A percentile compares a stretch with the other conserved stretches of the same genome.
These are phyloP conservation scores for Skeletonema menzelii DNA, from an alignment of 108 stramenopile species.

Conservation along the genomic window DNA sequence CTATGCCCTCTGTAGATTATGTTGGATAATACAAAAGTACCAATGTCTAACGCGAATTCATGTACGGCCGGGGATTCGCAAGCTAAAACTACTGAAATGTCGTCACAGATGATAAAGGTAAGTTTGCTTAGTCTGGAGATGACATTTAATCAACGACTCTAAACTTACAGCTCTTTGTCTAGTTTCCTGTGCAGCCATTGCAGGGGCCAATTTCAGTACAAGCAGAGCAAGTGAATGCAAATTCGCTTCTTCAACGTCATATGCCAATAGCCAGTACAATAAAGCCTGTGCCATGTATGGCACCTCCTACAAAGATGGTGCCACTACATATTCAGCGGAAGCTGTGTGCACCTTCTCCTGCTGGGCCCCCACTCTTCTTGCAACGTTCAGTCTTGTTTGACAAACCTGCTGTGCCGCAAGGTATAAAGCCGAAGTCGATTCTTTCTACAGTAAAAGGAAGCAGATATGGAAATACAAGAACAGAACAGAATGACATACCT, in stretches of 20 bases:
- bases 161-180: background rate
- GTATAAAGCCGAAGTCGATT: background rate
- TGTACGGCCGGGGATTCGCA: background rate
- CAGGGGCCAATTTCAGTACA: background rate
- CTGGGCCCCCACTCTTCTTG: background rate
- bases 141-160: background rate
- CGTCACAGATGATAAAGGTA: background rate
- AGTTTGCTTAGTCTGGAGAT: background rate
- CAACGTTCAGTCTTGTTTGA: background rate
- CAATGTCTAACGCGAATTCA: background rate
- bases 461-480: background rate
- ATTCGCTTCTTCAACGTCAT: background rate
- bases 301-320: background rate
- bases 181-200: background rate
- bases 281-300: background rate
- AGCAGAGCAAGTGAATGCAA: background rate
- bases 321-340: background rate
- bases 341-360: background rate
- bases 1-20: background rate
- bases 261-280: background rate
- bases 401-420: background rate
- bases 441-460: background rate
- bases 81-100: background rate
- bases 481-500: constrained; percentile 16
- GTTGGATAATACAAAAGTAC: background rate